Percentiles rank a stretch among this genome's conserved stretches.
Evolutionary conservation across 306 rosid genomes (phyloP).

Genomic region (Abrus precatorius): DNA sequence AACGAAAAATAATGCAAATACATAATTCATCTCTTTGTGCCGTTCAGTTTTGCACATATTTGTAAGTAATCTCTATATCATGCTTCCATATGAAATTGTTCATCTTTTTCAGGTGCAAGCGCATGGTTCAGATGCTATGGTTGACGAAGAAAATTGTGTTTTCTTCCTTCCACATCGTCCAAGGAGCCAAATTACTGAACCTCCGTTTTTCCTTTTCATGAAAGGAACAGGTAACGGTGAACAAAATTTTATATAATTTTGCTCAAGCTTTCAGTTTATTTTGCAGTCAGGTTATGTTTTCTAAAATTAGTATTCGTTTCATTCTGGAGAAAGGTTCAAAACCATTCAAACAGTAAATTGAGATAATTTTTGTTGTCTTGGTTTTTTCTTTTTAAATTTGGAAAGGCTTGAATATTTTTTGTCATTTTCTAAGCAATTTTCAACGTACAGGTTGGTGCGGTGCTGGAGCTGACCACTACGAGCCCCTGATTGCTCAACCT

Average conservation of each 20-base stretch:
- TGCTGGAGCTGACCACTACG: conserved; percentile 98
- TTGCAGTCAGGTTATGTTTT: not conserved
- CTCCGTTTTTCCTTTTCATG: conserved; percentile 96
- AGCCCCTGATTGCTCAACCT: conserved; percentile 91
- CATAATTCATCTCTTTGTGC: not conserved
- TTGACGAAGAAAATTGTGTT: conserved; percentile 93
- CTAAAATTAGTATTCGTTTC: not conserved
- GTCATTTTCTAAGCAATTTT: conserved; percentile 28
- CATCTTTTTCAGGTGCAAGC: conserved; percentile 84
- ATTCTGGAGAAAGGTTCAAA: not conserved
- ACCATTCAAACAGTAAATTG: not conserved
- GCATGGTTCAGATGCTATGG: conserved; percentile 99
- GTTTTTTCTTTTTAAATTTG: not conserved
- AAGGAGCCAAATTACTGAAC: conserved; percentile 77
- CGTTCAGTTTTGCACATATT: conserved; percentile 7
- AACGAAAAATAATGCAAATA: conserved; percentile 17
- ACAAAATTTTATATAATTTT: not conserved
- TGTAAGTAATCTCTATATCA: conserved; percentile 16
- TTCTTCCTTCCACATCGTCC: conserved; percentile 99
- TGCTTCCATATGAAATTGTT: conserved; percentile 45
- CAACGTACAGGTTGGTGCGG: conserved; percentile 92
- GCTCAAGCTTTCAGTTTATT: not conserved
- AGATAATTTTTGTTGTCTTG: not conserved
- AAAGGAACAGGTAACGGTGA: conserved; percentile 92
- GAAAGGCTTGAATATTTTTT: not conserved